Evolutionary conservation across 179 eudicot genomes (phyloP).

Genomic region (Spergularia azorica): DNA sequence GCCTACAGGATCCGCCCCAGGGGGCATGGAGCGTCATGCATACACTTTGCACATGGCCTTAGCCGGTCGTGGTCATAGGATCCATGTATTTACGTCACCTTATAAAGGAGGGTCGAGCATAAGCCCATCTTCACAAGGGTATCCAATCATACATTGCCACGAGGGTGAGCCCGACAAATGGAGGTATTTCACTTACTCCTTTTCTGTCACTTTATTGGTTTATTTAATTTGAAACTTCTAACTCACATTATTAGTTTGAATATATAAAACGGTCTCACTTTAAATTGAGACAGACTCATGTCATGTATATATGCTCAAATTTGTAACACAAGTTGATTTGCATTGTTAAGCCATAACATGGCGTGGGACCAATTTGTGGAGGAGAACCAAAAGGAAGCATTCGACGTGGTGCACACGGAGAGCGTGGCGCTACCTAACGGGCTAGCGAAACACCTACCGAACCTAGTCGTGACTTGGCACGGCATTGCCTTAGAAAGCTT

Average conservation of each 20-base stretch:
- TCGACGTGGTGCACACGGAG: slow-evolving; percentile 86
- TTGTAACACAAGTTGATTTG: not conserved
- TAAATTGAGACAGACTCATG: not conserved
- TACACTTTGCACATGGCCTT: slow-evolving; percentile 65
- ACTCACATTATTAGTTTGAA: too few relatives aligned
- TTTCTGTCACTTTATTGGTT: too few relatives aligned
- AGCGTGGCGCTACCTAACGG: slow-evolving; percentile 84
- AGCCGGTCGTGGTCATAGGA: slow-evolving; percentile 58
- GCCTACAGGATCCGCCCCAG: slow-evolving; percentile 71
- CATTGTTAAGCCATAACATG: slow-evolving; percentile 48
- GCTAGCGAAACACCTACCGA: slow-evolving; percentile 53
- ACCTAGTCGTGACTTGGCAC: slow-evolving; percentile 90
- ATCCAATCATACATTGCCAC: slow-evolving; percentile 52
- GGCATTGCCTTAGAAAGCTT: slow-evolving; percentile 84
- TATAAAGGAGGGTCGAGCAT: slow-evolving; percentile 17
- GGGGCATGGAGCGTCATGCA: slow-evolving; percentile 97
- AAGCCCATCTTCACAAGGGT: slow-evolving; percentile 16
- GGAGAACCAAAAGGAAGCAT: slow-evolving; percentile 53
- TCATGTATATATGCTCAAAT: not conserved
- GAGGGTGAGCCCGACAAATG: slow-evolving; percentile 71
- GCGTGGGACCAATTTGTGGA: slow-evolving; percentile 82
- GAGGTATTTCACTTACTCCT: slow-evolving; percentile 27
- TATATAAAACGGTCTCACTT: too few relatives aligned
- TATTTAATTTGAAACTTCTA: too few relatives aligned
- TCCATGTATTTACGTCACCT: slow-evolving; percentile 79